A percentile compares a stretch with the other conserved stretches of the same genome.
phyloP scores from a whole-genome alignment of 2,329 filamentous ascomycete species.

The Pestalotiopsis sp. region DNA sequence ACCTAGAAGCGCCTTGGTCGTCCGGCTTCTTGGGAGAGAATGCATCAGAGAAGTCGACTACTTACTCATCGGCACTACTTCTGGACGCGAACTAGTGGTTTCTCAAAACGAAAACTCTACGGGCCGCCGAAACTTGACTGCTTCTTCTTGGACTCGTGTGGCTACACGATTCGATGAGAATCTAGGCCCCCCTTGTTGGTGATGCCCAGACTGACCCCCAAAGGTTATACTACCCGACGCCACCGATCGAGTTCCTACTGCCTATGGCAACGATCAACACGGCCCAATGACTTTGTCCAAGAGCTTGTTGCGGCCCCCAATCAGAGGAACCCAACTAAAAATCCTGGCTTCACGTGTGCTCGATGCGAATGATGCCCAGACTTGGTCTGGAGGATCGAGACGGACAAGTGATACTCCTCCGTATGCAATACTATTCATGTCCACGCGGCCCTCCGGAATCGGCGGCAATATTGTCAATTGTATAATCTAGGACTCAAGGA shows the following conservation, averaged over 20 bases:
- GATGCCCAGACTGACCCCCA: background rate
- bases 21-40: background rate
- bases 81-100: background rate
- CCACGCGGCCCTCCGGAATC: background rate
- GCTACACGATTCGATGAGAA: background rate
- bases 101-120: background rate
- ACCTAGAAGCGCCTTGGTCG: background rate
- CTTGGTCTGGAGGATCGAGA: background rate
- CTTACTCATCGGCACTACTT: background rate
- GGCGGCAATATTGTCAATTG: background rate
- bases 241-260: background rate
- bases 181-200: background rate
- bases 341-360: background rate
- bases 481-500: background rate
- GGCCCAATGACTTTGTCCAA: background rate
- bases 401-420: background rate
- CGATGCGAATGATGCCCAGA: background rate
- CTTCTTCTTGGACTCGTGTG: background rate
- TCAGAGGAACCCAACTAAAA: background rate
- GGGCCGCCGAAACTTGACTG: background rate
- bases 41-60: background rate
- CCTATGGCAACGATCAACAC: background rate
- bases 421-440: background rate
- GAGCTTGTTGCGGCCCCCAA: background rate
- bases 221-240: background rate